These are phyloP conservation scores for Giardia muris DNA, from an alignment of 208 protist species.

Conservation along the genomic window DNA sequence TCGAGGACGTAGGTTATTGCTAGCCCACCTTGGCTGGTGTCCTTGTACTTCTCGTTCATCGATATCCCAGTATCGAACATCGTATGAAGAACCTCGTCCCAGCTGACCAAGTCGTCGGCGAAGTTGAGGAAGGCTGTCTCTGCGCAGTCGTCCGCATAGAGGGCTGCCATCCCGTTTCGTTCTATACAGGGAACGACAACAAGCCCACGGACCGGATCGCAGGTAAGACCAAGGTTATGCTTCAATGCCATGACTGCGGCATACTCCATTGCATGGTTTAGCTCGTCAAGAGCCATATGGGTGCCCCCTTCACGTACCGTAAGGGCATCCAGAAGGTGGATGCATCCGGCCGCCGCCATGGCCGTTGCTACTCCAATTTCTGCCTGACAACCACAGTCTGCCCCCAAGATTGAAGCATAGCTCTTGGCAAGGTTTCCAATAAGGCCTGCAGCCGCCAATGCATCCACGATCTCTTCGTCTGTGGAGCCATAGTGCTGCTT, in stretches of 20 bases:
- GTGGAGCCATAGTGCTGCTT: neutral
- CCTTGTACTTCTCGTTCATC: conserved; percentile 44
- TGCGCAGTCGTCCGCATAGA: conserved; percentile 40
- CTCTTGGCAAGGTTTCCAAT: conserved; percentile 48
- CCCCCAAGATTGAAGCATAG: conserved; percentile 46
- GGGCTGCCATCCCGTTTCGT: conserved; percentile 43
- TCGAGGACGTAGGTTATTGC: conserved; percentile 15
- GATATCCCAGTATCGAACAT: conserved; percentile 48
- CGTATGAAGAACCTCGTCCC: conserved; percentile 46
- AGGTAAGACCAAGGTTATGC: conserved; percentile 50
- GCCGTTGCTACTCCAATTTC: conserved; percentile 49
- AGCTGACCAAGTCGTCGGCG: conserved; percentile 36
- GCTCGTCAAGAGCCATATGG: conserved; percentile 44
- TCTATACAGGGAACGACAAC: conserved; percentile 53
- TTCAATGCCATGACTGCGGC: conserved; percentile 50
- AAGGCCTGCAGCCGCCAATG: conserved; percentile 43
- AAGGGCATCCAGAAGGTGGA: neutral
- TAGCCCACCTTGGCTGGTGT: conserved; percentile 44
- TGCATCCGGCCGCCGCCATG: conserved; percentile 47
- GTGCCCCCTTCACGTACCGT: neutral
- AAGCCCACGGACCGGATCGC: conserved; percentile 48
- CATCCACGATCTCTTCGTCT: conserved; percentile 46
- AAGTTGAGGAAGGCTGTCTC: conserved; percentile 42
- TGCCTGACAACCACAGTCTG: conserved; percentile 52
- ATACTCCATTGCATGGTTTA: conserved; percentile 43